phyloP scores from a whole-genome alignment of 2,329 filamentous ascomycete species.

The Aspergillus tanneri region DNA sequence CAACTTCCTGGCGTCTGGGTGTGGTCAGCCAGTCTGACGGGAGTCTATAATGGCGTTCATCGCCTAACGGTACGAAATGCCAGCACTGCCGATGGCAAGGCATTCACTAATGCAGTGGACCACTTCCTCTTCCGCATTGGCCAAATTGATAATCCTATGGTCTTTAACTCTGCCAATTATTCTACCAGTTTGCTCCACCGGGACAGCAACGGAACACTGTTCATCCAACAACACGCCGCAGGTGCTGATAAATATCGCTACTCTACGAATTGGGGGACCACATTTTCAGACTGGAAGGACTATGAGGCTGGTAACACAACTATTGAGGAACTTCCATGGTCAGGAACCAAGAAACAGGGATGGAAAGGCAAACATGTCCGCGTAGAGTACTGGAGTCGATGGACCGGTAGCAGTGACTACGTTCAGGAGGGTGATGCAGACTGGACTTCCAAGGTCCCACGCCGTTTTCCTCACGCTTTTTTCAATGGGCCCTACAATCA shows the following conservation, averaged over 20 bases:
- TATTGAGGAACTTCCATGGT: conserved; percentile 54
- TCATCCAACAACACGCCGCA: conserved; percentile 58
- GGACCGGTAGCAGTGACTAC: conserved; percentile 60
- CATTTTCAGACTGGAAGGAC: conserved; percentile 58
- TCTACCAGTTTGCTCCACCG: conserved; percentile 53
- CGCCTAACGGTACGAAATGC: conserved; percentile 58
- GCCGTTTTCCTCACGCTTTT: conserved; percentile 62
- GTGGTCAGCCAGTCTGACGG: conserved; percentile 53
- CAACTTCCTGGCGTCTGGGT: conserved; percentile 57
- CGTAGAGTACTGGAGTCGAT: conserved; percentile 62
- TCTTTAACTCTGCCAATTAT: conserved; percentile 62
- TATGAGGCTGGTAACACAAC: conserved; percentile 54
- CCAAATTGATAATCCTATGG: conserved; percentile 57
- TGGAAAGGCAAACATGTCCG: conserved; percentile 64
- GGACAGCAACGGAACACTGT: conserved; percentile 45
- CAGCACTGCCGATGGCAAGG: conserved; percentile 42
- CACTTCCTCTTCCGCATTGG: conserved; percentile 63
- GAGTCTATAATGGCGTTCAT: conserved; percentile 62
- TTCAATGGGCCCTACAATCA: conserved; percentile 63
- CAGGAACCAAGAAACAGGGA: conserved; percentile 56
- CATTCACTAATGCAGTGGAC: conserved; percentile 55
- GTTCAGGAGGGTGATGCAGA: conserved; percentile 63
- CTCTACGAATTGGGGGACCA: conserved; percentile 60
- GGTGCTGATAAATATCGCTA: conserved; percentile 64
- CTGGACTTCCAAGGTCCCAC: conserved; percentile 42